Evolutionary conservation across 2,329 filamentous ascomycete species (phyloP), one percentile per base, ranked within the genome.

Genomic region (Aspergillus transmontanensis): DNA sequence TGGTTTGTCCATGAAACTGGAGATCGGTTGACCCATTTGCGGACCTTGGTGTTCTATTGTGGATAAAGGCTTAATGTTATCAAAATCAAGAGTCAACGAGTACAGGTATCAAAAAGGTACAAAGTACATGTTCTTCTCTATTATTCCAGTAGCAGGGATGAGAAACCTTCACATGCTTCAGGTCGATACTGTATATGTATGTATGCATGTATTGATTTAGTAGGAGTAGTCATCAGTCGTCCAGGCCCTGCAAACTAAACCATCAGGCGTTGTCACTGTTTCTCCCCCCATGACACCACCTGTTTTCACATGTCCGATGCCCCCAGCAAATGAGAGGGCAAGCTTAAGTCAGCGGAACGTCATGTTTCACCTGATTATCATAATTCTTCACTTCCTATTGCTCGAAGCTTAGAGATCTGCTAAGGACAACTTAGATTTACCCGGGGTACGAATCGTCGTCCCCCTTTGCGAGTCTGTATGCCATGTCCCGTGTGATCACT

Each of bases 1-100:
- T 68, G 67, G 67, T 67, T 68, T 68, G 66, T 67, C 64, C 55
- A 61, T 30, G 21, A 19, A n/a, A 36, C 11, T 56, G 28, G 43
- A 19, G 32, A 55, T 26, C 51, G 39, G n/a, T 30, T 26, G 51
- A 55, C 51, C 51, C 51, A 28, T 26, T 53, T 28, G 28, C 1
- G 50, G n/a, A 16, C 12, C 30, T 34, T 53, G 28, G 48, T 50
- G 50, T 54, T 54, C 45, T 45, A 6, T 32, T 19, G 39, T 41
- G 39, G 39, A 10, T 41, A 41, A 41, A 41, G 16, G 39, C 39
- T 41, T 41, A 10, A 41, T n/a, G 39, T n/a, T 36, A 4, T 36
- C 34, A 36, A 36, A 5, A 5, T n/a, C 12, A 12, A 21, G 43
- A 46, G 19, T 23, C 43, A 23, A 21, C 43, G 14, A 36, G 34